Evolutionary conservation across 2,329 filamentous ascomycete species (phyloP).

Genomic region (Monilinia laxa): DNA sequence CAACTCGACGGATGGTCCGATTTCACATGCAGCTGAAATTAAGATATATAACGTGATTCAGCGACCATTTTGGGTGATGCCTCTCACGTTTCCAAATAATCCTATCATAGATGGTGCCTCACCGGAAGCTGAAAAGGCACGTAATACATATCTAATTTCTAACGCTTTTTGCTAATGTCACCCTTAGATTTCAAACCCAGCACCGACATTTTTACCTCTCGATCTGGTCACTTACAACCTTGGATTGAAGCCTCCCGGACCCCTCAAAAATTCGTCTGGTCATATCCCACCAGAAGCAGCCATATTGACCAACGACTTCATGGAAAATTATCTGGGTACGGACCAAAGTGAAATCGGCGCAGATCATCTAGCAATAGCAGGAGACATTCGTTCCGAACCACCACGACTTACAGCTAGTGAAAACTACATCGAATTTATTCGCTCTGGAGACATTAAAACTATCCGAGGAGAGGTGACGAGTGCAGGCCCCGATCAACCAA

Average conservation of each 20-base stretch:
- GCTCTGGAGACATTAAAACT: slow-evolving; percentile 56
- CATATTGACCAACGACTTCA: slow-evolving; percentile 52
- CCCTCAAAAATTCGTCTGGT: slow-evolving; percentile 63
- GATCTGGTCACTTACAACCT: slow-evolving; percentile 74
- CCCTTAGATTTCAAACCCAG: slow-evolving; percentile 40
- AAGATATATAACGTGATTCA: slow-evolving; percentile 68
- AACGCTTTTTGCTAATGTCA: slow-evolving; percentile 38
- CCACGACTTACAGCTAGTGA: slow-evolving; percentile 70
- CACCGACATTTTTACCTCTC: slow-evolving; percentile 66
- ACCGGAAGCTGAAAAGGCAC: slow-evolving; percentile 33
- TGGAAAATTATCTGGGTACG: slow-evolving; percentile 49
- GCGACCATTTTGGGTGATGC: slow-evolving; percentile 70
- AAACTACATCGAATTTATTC: slow-evolving; percentile 71
- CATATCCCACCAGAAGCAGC: slow-evolving; percentile 61
- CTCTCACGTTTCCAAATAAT: slow-evolving; percentile 47
- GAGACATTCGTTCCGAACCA: slow-evolving; percentile 45
- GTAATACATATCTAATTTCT: not conserved
- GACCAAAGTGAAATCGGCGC: slow-evolving; percentile 51
- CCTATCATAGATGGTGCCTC: slow-evolving; percentile 28
- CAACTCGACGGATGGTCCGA: slow-evolving; percentile 51
- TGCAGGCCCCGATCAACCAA: not conserved
- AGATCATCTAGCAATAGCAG: slow-evolving; percentile 40
- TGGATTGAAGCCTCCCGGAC: slow-evolving; percentile 55
- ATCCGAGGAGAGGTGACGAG: slow-evolving; percentile 39
- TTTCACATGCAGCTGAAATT: slow-evolving; percentile 50